phyloP scores from a whole-genome alignment of 306 rosid species.

The Fragaria nilgerrensis region DNA sequence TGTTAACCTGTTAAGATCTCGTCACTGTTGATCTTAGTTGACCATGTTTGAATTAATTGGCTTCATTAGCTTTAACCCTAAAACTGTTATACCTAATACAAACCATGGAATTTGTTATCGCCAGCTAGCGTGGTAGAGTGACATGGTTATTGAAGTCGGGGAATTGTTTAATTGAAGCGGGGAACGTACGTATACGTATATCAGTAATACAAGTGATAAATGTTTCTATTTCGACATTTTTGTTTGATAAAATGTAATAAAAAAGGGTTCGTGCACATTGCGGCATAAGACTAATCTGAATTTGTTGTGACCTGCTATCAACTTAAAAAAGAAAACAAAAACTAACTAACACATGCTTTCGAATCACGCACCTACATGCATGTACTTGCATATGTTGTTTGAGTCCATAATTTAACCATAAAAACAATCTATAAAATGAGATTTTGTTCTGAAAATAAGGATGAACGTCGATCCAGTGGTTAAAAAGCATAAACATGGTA shows the following conservation, averaged over 20 bases:
- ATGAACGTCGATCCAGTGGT: not conserved
- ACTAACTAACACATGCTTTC: no score
- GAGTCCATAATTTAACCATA: not conserved
- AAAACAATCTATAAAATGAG: not conserved
- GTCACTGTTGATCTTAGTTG: not conserved
- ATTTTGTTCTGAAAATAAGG: not conserved
- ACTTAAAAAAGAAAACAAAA: no score
- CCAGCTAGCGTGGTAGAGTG: not conserved
- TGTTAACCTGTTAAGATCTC: not conserved
- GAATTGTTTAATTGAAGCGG: no score
- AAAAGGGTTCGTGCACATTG: accelerated
- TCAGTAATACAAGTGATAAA: no score
- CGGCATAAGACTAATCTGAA: no score
- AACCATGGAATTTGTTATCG: not conserved
- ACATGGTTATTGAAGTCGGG: not conserved
- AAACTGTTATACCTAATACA: not conserved
- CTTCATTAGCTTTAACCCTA: not conserved
- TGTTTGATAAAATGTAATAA: no score
- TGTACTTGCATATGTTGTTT: not conserved
- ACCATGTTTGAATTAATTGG: not conserved
- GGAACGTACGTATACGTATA: no score
- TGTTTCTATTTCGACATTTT: no score
- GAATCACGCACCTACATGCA: not conserved
- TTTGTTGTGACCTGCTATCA: no score
- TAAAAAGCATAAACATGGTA: not conserved